A percentile compares a stretch with the other conserved stretches of the same genome.
Conservation (phyloP, 257 asterid species). For the Ballota nigra region DNA sequence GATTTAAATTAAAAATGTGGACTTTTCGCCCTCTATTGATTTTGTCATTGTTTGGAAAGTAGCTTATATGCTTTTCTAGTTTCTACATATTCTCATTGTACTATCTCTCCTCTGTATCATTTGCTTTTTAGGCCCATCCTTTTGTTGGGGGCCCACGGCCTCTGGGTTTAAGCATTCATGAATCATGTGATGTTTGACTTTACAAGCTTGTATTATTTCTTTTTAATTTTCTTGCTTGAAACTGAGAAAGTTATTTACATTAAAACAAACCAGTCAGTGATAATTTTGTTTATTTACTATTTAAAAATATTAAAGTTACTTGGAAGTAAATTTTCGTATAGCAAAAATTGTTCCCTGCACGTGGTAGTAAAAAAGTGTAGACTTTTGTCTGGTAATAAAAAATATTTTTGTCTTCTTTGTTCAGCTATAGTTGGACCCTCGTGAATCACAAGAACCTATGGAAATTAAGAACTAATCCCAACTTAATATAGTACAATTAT, state of each 20-base stretch:
- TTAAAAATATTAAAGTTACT: too few relatives aligned
- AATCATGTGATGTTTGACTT: slow-evolving; percentile 4
- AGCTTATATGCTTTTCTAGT: not conserved
- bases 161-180: not conserved
- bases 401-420: not conserved
- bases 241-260: not conserved
- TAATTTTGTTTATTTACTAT: too few relatives aligned
- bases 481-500: too few relatives aligned
- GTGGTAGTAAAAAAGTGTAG: not conserved
- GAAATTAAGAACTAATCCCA: not conserved
- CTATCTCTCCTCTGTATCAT: not conserved
- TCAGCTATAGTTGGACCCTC: too few relatives aligned
- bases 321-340: not conserved
- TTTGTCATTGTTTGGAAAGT: slow-evolving; percentile 21
- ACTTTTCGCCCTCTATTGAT: not conserved
- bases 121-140: slow-evolving; percentile 17
- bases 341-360: not conserved
- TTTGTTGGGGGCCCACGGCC: not conserved
- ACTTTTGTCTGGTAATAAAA: not conserved
- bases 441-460: not conserved
- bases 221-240: not conserved
- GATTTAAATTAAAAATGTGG: not conserved
- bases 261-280: not conserved
- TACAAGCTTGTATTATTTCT: not conserved
- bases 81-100: not conserved